Evolutionary conservation across 768 basidiomycete genomes (phyloP), one percentile per base, ranked within the genome.

Genomic region (Phylloporus arenicola): DNA sequence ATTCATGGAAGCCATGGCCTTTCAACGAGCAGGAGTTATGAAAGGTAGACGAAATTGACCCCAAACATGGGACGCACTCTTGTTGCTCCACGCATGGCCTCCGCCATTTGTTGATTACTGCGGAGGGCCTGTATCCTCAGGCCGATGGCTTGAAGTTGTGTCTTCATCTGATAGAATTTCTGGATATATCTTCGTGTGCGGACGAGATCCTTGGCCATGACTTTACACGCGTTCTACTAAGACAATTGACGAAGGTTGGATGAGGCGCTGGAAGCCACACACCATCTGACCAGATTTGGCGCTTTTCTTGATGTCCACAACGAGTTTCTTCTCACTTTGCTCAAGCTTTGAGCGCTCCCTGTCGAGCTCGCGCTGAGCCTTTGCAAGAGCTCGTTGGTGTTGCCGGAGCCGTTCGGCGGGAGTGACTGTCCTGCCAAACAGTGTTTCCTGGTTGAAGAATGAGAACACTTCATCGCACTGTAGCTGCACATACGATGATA

Each of bases 1-100:
- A 66, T 97, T 98, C 96, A 99, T 98, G 29, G 92, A 81, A 12
- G 84, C 88, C 96, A 99, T 98, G 16, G 96, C 95, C 95, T 98
- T 62, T 19, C 41, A 30, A 42, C 20, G 27, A 22, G 45, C 20
- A 52, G 27, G 33, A 45, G 41, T 43, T 52, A 51, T 40, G 30
- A 43, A 30, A 16, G 43, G 45, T 34, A 38, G 29, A 24, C 43
- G n/a, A 20, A 29, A 33, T 47, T 31, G 34, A 42, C 14, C 12
- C 1, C 9, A 39, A 48, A 45, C n/a, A 38, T 48, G n/a, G 35
- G 50, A 73, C 86, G 57, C 66, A 94, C 95, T 60, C 91, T 82
- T 29, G 93, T 95, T 27, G 96, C 96, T 37, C 96, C 96, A 58
- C 92, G 86, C 95, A 99, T 99, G 2, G 96, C 96, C 48, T 94